A percentile compares a stretch with the other conserved stretches of the same genome.
Evolutionary conservation across 345 rosid species (phyloP).

Genomic region (Cochlearia excelsa): DNA sequence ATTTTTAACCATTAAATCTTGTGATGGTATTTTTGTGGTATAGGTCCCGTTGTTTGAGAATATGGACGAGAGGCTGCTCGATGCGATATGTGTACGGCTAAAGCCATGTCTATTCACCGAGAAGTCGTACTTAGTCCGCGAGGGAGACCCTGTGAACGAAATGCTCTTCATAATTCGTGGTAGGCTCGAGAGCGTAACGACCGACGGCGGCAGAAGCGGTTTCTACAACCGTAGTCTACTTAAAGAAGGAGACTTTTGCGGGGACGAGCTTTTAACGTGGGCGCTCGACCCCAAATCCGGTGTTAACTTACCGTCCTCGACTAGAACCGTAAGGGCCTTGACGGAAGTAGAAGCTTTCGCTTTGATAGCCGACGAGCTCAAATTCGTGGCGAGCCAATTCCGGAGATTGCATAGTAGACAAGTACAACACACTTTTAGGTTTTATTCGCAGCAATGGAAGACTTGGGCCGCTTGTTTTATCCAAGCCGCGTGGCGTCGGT

Average conservation of each 20-base stretch:
- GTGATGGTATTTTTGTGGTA: not conserved
- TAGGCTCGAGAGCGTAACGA: constrained; percentile 85
- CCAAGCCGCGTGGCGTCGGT: constrained; percentile 94
- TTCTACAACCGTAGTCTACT: constrained; percentile 72
- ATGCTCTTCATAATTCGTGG: constrained; percentile 98
- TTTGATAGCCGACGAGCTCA: constrained; percentile 77
- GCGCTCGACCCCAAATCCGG: constrained; percentile 91
- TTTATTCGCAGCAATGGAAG: constrained; percentile 95
- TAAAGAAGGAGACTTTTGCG: constrained; percentile 92
- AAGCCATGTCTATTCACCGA: constrained; percentile 86
- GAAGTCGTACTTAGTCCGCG: constrained; percentile 78
- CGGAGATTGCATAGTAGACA: constrained; percentile 93
- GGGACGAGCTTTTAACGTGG: constrained; percentile 96
- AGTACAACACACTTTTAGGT: constrained; percentile 94
- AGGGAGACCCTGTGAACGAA: constrained; percentile 93
- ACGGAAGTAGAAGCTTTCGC: constrained; percentile 96
- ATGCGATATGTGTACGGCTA: constrained; percentile 90
- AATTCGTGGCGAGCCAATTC: constrained; percentile 90
- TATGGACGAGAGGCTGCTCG: constrained; percentile 91
- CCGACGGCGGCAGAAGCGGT: constrained; percentile 95
- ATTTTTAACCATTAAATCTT: too few relatives aligned
- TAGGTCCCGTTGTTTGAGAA: constrained; percentile 91
- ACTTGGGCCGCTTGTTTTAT: constrained; percentile 98
- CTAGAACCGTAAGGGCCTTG: constrained; percentile 79
- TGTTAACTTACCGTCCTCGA: constrained; percentile 80